phyloP scores from a whole-genome alignment of 345 rosid genomes.

The Fremontodendron californicum region DNA sequence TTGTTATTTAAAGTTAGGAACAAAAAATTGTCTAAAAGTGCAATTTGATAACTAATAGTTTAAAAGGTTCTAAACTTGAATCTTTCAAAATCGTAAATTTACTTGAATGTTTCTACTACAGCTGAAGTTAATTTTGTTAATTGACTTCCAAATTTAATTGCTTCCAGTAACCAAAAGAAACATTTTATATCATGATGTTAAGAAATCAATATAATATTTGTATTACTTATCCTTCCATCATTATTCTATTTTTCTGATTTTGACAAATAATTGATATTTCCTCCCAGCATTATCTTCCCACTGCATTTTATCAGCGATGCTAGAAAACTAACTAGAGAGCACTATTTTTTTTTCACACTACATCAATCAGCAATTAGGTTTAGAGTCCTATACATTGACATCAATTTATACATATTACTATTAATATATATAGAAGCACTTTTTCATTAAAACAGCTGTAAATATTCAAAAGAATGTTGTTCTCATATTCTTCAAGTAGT shows the following conservation, averaged over 20 bases:
- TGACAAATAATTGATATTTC: neutral
- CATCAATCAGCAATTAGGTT: neutral
- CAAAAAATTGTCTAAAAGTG: neutral
- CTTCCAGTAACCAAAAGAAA: neutral
- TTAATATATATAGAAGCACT: neutral
- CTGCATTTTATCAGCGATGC: neutral
- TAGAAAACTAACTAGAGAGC: neutral
- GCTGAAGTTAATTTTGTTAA: neutral
- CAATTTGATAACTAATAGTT: neutral
- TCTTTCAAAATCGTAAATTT: neutral
- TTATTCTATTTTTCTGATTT: neutral
- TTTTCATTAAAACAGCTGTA: neutral
- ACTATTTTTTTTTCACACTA: neutral
- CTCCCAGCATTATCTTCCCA: neutral
- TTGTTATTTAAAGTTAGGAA: neutral
- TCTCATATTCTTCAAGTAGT: neutral
- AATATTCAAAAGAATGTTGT: neutral
- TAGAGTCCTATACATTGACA: neutral
- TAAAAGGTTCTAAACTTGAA: neutral
- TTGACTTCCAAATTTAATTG: neutral
- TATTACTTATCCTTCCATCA: neutral
- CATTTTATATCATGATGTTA: too few species aligned
- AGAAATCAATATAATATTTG: neutral
- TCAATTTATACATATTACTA: neutral
- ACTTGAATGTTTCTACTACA: neutral